Base-by-base conservation (phyloP, 108 stramenopile species). In the Nitzschia putrida region DNA sequence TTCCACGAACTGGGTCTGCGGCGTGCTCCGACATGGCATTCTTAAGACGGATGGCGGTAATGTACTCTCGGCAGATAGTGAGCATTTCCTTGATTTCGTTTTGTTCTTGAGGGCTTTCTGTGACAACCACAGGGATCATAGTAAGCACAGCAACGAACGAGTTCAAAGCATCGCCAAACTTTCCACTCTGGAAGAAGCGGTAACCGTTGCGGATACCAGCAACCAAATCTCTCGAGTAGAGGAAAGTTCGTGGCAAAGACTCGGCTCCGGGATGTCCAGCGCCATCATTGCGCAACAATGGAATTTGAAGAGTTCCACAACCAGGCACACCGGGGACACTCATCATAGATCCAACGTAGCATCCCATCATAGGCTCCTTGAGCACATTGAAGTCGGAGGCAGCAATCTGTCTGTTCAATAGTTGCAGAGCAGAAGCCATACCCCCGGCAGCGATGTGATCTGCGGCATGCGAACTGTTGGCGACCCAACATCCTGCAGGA, bases 381-480 rank as follows among this genome's bases (percentile, higher is more conserved):
- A 99, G 70, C n/a, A 85, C 78, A 38, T 82, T 74, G 63, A 99
- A 97, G 61, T 96, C 91, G 55, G 90, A 96, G 11, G 93, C 95
- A 10, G 97, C 97, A 79, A 98, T 97, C 81, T 99, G 98, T 21
- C 98, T 83, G 76, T 97, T 95, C 70, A 99, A 87, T 61, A 98
- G 81, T 71, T 98, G 93, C 90, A 98, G 87, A 9, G 97, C 95
- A n/a, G 95, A 92, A 42, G 92, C 80, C 56, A 96, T 89, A 37
- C 76, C 83, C 9, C 98, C 98, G 29, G 97, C 98, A n/a, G 97
- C 97, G 57, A 88, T 83, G 72, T 99, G 98, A 83, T 98, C 97
- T 12, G 97, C 94, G 14, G 97, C 95, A 71, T 96, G 94, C 14
- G 97, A 94, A 25, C 92, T 94, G 68, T 98, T 97, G 44, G 87